Evolutionary conservation across 1,139 yeast species (phyloP).

Genomic region (Sugiyamaella sp.): DNA sequence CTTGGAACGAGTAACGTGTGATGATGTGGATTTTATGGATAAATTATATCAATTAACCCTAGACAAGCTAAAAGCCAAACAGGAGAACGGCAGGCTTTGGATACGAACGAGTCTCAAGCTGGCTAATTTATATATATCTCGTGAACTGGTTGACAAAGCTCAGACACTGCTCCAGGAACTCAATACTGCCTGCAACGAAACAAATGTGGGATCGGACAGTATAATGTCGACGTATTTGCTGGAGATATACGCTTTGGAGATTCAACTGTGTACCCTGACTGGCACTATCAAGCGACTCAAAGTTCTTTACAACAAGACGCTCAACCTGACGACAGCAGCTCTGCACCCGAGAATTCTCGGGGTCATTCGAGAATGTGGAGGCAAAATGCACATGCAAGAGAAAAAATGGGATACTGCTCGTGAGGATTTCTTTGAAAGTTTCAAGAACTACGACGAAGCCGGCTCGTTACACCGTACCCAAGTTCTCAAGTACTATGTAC

Average conservation of each 20-base stretch:
- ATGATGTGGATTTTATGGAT: slow-evolving; percentile 37
- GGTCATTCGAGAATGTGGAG: slow-evolving; percentile 73
- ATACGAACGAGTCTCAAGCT: slow-evolving; percentile 57
- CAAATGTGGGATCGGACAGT: slow-evolving; percentile 18
- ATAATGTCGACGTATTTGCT: slow-evolving; percentile 46
- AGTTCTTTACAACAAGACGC: slow-evolving; percentile 53
- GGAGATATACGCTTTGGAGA: slow-evolving; percentile 69
- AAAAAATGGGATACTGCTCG: slow-evolving; percentile 63
- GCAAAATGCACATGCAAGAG: slow-evolving; percentile 63
- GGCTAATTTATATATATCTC: slow-evolving; percentile 53
- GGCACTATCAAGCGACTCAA: slow-evolving; percentile 49
- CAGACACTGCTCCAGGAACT: slow-evolving; percentile 47
- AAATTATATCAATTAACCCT: slow-evolving; percentile 38
- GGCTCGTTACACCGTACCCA: slow-evolving; percentile 60
- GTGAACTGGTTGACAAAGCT: slow-evolving; percentile 46
- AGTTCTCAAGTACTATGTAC: slow-evolving; percentile 62
- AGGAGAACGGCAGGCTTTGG: slow-evolving; percentile 56
- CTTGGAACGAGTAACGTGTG: slow-evolving; percentile 42
- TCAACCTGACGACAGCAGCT: slow-evolving; percentile 59
- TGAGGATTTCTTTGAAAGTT: slow-evolving; percentile 68
- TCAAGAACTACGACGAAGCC: slow-evolving; percentile 77
- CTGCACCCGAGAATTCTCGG: slow-evolving; percentile 79
- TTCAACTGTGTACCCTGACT: slow-evolving; percentile 51
- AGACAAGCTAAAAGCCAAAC: slow-evolving; percentile 33
- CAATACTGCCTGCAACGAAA: slow-evolving; percentile 43